Evolutionary conservation across 257 asterid genomes (phyloP).

Genomic region (Sherardia arvensis): DNA sequence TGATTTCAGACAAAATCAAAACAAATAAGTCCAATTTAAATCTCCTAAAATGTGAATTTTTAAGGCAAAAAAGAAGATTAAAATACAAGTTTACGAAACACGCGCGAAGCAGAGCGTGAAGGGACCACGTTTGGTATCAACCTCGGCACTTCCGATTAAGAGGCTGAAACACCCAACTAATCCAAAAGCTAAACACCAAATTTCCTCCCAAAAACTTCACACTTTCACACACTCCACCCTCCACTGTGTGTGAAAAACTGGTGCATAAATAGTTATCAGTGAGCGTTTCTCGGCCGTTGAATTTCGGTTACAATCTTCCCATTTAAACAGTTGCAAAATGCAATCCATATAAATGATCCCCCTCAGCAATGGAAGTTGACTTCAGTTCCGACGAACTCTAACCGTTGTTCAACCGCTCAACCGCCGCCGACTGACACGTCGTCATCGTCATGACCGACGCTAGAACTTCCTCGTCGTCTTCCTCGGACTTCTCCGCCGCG

Average conservation of each 20-base stretch:
- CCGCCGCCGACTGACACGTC: background rate
- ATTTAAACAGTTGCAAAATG: background rate
- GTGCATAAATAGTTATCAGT: background rate
- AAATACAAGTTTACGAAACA: background rate
- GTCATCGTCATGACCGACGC: constrained; percentile 19
- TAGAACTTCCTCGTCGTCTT: constrained; percentile 21
- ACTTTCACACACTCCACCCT: background rate
- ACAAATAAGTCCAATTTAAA: too few species aligned
- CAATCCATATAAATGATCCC: background rate
- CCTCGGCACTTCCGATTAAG: background rate
- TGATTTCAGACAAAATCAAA: too few species aligned
- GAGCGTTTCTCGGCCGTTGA: constrained; percentile 11
- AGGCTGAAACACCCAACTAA: background rate
- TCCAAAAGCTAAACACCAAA: background rate
- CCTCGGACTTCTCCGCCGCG: constrained; percentile 21
- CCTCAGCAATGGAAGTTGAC: background rate
- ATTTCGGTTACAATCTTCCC: constrained; percentile 12
- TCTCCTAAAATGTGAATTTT: too few species aligned
- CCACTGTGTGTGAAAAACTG: background rate
- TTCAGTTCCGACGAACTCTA: background rate
- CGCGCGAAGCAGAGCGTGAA: constrained; percentile 1
- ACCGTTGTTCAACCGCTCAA: background rate
- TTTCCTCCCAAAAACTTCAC: background rate
- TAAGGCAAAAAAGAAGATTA: too few species aligned
- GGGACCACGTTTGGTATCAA: background rate